Evolutionary conservation across 1,139 yeast genomes (phyloP).

Genomic region (Blastobotrys aristatus): DNA sequence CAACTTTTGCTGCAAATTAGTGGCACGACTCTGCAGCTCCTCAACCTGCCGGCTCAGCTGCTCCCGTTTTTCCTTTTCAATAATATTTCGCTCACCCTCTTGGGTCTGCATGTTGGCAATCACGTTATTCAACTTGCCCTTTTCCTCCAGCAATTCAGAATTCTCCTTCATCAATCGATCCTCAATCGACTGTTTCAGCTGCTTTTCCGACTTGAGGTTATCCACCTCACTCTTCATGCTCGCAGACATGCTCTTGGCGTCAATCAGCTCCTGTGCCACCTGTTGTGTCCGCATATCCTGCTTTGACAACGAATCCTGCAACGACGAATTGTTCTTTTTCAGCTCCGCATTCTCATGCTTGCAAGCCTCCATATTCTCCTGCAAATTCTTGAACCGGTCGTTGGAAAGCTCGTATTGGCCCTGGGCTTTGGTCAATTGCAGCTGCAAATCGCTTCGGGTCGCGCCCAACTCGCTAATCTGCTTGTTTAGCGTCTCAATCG

Average conservation of each 20-base stretch:
- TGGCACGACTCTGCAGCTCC: constrained; percentile 34
- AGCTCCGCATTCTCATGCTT: constrained; percentile 45
- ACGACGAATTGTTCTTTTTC: constrained; percentile 40
- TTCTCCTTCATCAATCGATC: constrained; percentile 53
- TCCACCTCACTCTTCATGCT: constrained; percentile 42
- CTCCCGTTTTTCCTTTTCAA: constrained; percentile 47
- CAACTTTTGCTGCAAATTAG: constrained; percentile 44
- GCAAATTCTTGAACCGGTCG: constrained; percentile 40
- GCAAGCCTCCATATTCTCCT: constrained; percentile 37
- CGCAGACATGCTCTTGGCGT: constrained; percentile 40
- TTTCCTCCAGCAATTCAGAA: constrained; percentile 52
- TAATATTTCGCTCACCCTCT: constrained; percentile 57
- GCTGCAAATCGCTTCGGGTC: constrained; percentile 48
- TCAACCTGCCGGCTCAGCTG: constrained; percentile 49
- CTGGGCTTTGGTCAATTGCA: constrained; percentile 43
- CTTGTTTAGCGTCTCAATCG: constrained; percentile 39
- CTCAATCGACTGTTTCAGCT: constrained; percentile 47
- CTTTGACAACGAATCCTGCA: constrained; percentile 52
- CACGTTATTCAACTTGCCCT: constrained; percentile 52
- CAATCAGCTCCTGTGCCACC: constrained; percentile 49
- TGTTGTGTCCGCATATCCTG: constrained; percentile 55
- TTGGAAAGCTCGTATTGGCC: constrained; percentile 43
- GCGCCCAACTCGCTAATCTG: constrained; percentile 38
- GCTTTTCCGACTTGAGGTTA: constrained; percentile 53
- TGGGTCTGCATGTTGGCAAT: constrained; percentile 58